A percentile compares a stretch with the other conserved stretches of the same genome.
Evolutionary conservation across 768 basidiomycete species (phyloP).

Genomic region (Trametes sanguinea): DNA sequence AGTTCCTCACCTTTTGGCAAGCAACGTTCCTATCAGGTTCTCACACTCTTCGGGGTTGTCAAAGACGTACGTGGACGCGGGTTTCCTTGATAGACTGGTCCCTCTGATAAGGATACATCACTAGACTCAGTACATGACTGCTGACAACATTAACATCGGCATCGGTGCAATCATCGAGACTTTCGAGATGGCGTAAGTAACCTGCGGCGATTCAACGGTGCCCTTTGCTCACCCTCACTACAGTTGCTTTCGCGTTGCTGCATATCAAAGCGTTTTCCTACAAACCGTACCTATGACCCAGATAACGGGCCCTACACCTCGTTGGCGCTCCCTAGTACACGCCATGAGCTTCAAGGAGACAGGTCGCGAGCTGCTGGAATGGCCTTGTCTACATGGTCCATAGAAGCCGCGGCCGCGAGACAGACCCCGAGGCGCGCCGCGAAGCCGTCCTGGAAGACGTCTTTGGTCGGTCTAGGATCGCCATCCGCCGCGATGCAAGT

Average conservation of each 20-base stretch:
- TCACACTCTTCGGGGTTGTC: conserved; percentile 59
- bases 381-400: conserved; percentile 61
- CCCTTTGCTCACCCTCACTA: neutral
- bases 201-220: conserved; percentile 14
- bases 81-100: too few species aligned
- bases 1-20: conserved; percentile 81
- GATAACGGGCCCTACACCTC: conserved; percentile 44
- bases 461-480: conserved; percentile 35
- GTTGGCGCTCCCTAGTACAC: conserved; percentile 58
- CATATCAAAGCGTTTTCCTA: conserved; percentile 77
- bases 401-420: conserved; percentile 56
- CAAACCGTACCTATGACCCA: conserved; percentile 51
- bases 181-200: conserved; percentile 71
- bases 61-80: conserved; percentile 52
- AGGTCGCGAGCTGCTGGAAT: conserved; percentile 56
- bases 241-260: conserved; percentile 67
- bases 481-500: conserved; percentile 20
- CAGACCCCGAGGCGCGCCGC: conserved; percentile 47
- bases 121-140: conserved; percentile 69
- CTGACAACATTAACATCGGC: conserved; percentile 71
- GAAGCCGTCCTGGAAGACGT: conserved; percentile 39
- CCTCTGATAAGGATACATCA: too few species aligned
- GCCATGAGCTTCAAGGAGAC: conserved; percentile 74
- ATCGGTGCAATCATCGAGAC: conserved; percentile 68
- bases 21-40: conserved; percentile 55